phyloP scores from a whole-genome alignment of 495 filamentous ascomycete genomes.

The Aspergillus ostianus region DNA sequence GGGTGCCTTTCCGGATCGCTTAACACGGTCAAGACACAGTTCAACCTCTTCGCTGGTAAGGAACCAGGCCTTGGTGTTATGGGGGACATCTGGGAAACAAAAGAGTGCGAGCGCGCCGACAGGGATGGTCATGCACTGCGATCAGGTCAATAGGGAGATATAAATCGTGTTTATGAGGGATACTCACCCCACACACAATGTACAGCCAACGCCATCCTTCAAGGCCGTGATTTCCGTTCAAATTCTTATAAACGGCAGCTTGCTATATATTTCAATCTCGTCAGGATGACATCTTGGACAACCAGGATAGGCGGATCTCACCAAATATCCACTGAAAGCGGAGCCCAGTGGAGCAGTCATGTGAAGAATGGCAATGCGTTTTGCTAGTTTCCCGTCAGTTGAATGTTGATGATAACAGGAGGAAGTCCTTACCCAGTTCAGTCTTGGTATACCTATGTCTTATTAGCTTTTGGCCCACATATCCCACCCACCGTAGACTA shows the following conservation, averaged over 20 bases:
- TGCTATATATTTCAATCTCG: not conserved
- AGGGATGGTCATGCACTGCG: slow-evolving; percentile 21
- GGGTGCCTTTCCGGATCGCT: slow-evolving; percentile 28
- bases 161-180: not conserved
- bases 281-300: not conserved
- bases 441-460: slow-evolving; percentile 22
- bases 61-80: slow-evolving; percentile 22
- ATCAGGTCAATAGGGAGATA: not conserved
- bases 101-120: slow-evolving; percentile 17
- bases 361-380: slow-evolving; percentile 19
- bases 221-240: slow-evolving; percentile 19
- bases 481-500: no score
- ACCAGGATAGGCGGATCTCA: not conserved
- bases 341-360: slow-evolving; percentile 19
- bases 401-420: no score
- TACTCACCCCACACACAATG: slow-evolving; percentile 21
- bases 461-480: not conserved
- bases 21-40: slow-evolving; percentile 22
- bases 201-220: slow-evolving; percentile 25
- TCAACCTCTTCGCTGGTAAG: slow-evolving; percentile 22
- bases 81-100: slow-evolving; percentile 17
- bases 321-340: slow-evolving; percentile 21
- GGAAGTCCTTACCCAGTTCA: not conserved
- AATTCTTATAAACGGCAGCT: slow-evolving; percentile 21
- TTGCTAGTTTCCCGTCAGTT: slow-evolving; percentile 9